Percentiles rank a stretch among this genome's conserved stretches.
phyloP scores from a whole-genome alignment of 768 basidiomycete species.

The Mycena capillaripes region DNA sequence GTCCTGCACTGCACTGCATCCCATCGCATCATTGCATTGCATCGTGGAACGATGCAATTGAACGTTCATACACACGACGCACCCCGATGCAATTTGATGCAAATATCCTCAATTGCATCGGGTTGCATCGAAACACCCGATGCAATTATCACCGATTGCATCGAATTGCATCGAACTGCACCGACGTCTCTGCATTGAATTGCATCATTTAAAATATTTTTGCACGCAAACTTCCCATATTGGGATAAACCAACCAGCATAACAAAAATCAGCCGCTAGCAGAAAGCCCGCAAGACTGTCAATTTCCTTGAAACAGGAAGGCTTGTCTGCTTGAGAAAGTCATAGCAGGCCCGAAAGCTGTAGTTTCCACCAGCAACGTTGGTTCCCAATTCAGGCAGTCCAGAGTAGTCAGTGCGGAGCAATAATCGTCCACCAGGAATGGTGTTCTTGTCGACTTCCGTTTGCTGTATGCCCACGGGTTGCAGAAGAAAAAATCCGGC shows the following conservation, averaged over 20 bases:
- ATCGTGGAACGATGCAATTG: no score
- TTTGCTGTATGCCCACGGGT: slow-evolving; percentile 5
- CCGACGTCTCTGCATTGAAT: no score
- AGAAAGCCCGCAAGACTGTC: not conserved
- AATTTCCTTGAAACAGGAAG: not conserved
- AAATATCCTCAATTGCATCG: not conserved
- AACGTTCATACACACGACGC: no score
- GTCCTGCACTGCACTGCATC: no score
- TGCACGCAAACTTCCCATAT: not conserved
- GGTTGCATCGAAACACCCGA: no score
- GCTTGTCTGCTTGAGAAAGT: not conserved
- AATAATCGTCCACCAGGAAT: not conserved
- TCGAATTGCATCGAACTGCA: no score
- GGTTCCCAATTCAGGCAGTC: slow-evolving; percentile 3
- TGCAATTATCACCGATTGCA: no score
- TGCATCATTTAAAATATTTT: not conserved
- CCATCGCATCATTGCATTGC: no score
- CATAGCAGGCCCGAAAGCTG: not conserved
- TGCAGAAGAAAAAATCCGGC: not conserved
- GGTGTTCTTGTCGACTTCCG: not conserved
- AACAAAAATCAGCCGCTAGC: slow-evolving; percentile 5
- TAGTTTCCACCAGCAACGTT: not conserved
- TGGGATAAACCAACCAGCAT: not conserved
- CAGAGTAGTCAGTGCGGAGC: not conserved
- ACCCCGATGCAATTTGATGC: no score